Conservation (phyloP, 352 stramenopile genomes). For the Globisporangium camurandrum region DNA sequence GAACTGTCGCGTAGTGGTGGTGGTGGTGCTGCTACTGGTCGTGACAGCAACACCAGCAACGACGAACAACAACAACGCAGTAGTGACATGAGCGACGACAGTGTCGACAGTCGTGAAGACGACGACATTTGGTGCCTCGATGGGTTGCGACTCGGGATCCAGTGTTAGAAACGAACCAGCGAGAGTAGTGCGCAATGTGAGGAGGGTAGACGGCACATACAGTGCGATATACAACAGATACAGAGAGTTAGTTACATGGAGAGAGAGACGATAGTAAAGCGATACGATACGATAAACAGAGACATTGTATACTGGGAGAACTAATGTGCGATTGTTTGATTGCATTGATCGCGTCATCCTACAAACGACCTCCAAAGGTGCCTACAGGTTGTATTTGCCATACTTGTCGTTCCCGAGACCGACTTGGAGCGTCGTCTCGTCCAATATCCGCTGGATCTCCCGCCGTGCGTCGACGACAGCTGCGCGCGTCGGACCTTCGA, state of each 20-base stretch:
- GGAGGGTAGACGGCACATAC: no score
- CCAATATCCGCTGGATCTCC: constrained; percentile 82
- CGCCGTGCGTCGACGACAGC: constrained; percentile 70
- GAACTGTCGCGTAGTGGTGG: constrained; percentile 15
- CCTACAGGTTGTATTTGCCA: constrained; percentile 86
- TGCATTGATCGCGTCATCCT: no score
- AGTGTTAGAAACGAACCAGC: constrained; percentile 1
- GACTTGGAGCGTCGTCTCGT: constrained; percentile 86
- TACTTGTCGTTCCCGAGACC: constrained; percentile 81
- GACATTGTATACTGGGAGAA: no score
- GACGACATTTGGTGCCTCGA: constrained; percentile 71
- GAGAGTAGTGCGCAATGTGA: background rate
- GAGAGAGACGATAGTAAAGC: no score
- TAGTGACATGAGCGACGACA: no score
- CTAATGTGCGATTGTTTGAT: no score
- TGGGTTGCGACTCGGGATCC: constrained; percentile 29
- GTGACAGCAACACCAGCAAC: background rate
- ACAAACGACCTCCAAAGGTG: no score
- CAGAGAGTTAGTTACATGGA: no score
- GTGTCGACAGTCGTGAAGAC: constrained; percentile 10
- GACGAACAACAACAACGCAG: no score
- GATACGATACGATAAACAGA: no score
- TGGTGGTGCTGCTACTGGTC: background rate
- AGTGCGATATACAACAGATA: constrained; percentile 2
- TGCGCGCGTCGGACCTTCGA: constrained; percentile 63